phyloP scores from a whole-genome alignment of 306 rosid species.

The Alnus glutinosa region DNA sequence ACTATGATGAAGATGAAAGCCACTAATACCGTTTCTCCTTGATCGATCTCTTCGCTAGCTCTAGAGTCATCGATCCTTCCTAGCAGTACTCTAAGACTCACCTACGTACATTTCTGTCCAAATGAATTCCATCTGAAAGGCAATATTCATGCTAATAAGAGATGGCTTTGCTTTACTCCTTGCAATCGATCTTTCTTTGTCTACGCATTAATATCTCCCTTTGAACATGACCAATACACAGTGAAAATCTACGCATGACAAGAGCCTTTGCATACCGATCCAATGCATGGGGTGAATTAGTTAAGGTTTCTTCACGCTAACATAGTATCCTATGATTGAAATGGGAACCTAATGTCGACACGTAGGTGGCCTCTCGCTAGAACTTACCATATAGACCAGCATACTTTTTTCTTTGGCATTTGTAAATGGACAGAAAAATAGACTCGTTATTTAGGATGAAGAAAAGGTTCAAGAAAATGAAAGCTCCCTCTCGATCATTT shows the following conservation, averaged over 20 bases:
- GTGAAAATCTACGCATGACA: neutral
- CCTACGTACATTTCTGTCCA: constrained; percentile 19
- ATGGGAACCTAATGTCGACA: neutral
- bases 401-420: no score
- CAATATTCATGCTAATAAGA: neutral
- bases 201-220: neutral
- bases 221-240: no score
- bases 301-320: neutral
- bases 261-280: neutral
- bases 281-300: neutral
- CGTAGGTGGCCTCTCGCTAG: no score
- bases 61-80: neutral
- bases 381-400: no score
- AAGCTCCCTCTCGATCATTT: neutral
- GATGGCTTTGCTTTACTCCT: neutral
- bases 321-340: neutral
- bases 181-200: neutral
- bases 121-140: neutral
- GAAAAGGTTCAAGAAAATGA: no score
- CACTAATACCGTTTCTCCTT: neutral
- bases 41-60: neutral
- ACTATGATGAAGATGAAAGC: neutral
- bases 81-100: neutral
- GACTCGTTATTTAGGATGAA: no score
- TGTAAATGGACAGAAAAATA: no score